These are phyloP conservation scores for Cryptococcus sp. DNA, from an alignment of 1,284 basidiomycete species.

Conservation along the genomic window DNA sequence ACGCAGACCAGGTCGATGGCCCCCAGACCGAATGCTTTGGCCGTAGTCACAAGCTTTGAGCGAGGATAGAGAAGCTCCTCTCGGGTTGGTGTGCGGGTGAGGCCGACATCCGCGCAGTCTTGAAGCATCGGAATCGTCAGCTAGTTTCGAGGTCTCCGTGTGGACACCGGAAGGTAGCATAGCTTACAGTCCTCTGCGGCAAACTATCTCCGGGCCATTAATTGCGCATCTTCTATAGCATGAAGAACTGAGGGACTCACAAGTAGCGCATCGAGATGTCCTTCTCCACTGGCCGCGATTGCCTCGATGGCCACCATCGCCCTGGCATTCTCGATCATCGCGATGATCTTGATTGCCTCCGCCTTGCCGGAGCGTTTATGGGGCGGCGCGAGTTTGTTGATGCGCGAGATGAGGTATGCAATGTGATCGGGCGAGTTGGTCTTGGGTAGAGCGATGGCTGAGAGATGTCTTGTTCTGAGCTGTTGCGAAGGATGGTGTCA, in stretches of 20 bases:
- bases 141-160: background rate
- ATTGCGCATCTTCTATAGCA: constrained; percentile 54
- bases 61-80: constrained; percentile 78
- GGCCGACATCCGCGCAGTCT: constrained; percentile 75
- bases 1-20: constrained; percentile 93
- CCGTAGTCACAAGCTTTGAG: constrained; percentile 76
- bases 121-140: background rate
- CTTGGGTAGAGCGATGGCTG: constrained; percentile 71
- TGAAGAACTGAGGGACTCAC: constrained; percentile 17
- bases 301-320: constrained; percentile 48
- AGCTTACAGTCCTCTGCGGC: constrained; percentile 81
- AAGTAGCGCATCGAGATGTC: constrained; percentile 38
- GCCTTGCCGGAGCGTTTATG: constrained; percentile 24
- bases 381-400: constrained; percentile 28
- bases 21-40: constrained; percentile 76
- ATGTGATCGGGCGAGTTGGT: constrained; percentile 67
- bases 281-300: constrained; percentile 37
- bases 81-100: constrained; percentile 71
- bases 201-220: constrained; percentile 72
- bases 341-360: constrained; percentile 60
- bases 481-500: constrained; percentile 30
- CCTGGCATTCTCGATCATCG: constrained; percentile 74
- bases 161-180: background rate
- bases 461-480: constrained; percentile 52
- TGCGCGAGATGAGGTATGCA: constrained; percentile 57